Evolutionary conservation across 345 rosid genomes (phyloP).

Genomic region (Cochlearia excelsa): DNA sequence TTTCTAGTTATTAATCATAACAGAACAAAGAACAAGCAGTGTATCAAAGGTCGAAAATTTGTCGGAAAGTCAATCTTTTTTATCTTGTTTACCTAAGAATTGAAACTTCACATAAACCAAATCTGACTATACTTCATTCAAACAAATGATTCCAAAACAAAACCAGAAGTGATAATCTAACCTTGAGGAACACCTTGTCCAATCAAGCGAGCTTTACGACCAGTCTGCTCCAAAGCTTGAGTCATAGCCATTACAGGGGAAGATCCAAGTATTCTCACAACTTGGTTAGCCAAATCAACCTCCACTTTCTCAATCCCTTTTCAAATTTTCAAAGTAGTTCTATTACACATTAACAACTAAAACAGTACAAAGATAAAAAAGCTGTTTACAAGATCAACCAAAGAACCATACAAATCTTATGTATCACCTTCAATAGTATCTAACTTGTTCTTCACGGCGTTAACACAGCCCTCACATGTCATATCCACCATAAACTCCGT

Average conservation of each 20-base stretch:
- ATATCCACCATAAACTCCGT: constrained; percentile 97
- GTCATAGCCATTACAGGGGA: constrained; percentile 71
- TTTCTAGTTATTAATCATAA: not conserved
- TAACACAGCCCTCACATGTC: constrained; percentile 90
- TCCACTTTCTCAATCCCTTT: constrained; percentile 82
- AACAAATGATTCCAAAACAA: not conserved
- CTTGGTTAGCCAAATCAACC: constrained; percentile 78
- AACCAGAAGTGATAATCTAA: constrained; percentile 34
- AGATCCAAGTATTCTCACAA: constrained; percentile 74
- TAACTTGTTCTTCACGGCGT: constrained; percentile 74
- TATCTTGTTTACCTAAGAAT: not conserved
- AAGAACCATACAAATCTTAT: not conserved
- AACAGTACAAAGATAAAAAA: constrained; percentile 6
- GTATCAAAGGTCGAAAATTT: not conserved
- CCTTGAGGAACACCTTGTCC: constrained; percentile 98
- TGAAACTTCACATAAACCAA: constrained; percentile 3
- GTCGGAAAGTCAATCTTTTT: not conserved
- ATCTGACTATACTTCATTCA: not conserved
- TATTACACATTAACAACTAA: constrained; percentile 2
- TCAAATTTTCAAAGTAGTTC: not conserved
- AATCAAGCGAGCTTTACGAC: constrained; percentile 76
- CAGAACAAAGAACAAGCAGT: not conserved
- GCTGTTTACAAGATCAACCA: not conserved
- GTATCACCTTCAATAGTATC: constrained; percentile 56
- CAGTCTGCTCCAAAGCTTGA: constrained; percentile 83